These are phyloP conservation scores for Meyerozyma guilliermondii DNA, from an alignment of 1,139 yeast genomes.

Conservation along the genomic window DNA sequence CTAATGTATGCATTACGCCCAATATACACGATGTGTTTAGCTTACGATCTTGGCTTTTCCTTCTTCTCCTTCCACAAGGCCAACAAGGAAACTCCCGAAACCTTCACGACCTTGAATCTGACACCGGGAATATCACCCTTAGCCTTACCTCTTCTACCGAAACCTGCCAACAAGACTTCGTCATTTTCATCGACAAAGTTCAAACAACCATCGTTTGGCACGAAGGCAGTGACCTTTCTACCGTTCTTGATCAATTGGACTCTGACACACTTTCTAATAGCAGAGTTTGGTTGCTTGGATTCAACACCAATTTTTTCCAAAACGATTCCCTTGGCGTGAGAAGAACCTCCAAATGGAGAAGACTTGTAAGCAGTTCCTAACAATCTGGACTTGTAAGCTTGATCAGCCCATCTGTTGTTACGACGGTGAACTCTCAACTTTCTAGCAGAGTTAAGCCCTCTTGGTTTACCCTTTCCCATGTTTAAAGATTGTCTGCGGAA, in stretches of 20 bases:
- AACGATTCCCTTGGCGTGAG: constrained; percentile 99
- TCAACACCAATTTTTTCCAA: constrained; percentile 99
- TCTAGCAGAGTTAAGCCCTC: constrained; percentile 99
- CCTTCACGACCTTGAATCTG: constrained; percentile 99
- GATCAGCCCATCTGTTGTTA: constrained; percentile 99
- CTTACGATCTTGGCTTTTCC: constrained; percentile 99
- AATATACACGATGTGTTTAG: constrained; percentile 6
- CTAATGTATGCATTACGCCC: constrained; percentile 2
- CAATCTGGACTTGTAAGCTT: constrained; percentile 96
- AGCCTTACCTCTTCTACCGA: constrained; percentile 99
- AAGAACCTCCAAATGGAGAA: constrained; percentile 99
- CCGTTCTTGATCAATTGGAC: constrained; percentile 99
- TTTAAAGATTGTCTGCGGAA: constrained; percentile 20
- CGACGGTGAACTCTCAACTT: constrained; percentile 99
- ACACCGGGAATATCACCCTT: constrained; percentile 99
- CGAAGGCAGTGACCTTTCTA: constrained; percentile 99
- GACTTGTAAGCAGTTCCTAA: constrained; percentile 99
- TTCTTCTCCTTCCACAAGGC: constrained; percentile 99
- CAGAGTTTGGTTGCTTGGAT: constrained; percentile 99
- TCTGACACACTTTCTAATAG: constrained; percentile 99
- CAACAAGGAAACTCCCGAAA: constrained; percentile 98
- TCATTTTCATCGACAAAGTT: constrained; percentile 99
- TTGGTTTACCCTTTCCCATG: constrained; percentile 93
- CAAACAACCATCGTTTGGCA: constrained; percentile 99
- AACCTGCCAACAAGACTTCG: constrained; percentile 99